Conservation (phyloP, 225 moss, liverwort and hornwort species). For the Anthoceros angustus region DNA sequence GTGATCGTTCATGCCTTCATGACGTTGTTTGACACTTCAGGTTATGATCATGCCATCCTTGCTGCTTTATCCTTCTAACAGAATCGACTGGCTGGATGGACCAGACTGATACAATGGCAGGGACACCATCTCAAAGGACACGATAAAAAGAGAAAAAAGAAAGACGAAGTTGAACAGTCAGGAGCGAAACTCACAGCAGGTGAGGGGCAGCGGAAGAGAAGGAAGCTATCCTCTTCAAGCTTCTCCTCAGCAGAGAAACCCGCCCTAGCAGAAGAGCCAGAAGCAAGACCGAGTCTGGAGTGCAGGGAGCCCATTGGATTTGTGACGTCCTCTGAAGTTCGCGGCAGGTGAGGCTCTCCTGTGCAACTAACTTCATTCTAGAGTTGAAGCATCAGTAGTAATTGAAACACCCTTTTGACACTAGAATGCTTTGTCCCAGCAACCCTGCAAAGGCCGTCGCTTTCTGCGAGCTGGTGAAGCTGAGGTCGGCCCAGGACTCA, state of each 20-base stretch:
- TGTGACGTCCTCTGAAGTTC: slow-evolving; percentile 30
- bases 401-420: neutral
- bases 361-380: neutral
- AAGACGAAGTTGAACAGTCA: too few species aligned
- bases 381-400: neutral
- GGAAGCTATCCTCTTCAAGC: neutral
- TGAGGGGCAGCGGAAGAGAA: too few species aligned
- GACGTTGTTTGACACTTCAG: neutral
- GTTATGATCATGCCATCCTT: slow-evolving; percentile 4
- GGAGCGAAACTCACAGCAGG: too few species aligned
- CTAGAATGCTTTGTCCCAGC: slow-evolving; percentile 18
- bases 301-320: slow-evolving; percentile 20
- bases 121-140: too few species aligned
- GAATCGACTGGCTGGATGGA: neutral
- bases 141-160: too few species aligned
- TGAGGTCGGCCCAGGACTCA: slow-evolving; percentile 27
- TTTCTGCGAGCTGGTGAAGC: slow-evolving; percentile 29
- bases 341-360: slow-evolving; percentile 29
- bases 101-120: too few species aligned
- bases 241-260: slow-evolving; percentile 1
- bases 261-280: slow-evolving; percentile 5
- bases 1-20: slow-evolving; percentile 16
- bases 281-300: slow-evolving; percentile 11
- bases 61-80: neutral
- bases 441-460: slow-evolving; percentile 25